A percentile compares a stretch with the other conserved stretches of the same genome.
Evolutionary conservation across 1,139 yeast genomes (phyloP).

Genomic region (Meyerozyma elateridarum): DNA sequence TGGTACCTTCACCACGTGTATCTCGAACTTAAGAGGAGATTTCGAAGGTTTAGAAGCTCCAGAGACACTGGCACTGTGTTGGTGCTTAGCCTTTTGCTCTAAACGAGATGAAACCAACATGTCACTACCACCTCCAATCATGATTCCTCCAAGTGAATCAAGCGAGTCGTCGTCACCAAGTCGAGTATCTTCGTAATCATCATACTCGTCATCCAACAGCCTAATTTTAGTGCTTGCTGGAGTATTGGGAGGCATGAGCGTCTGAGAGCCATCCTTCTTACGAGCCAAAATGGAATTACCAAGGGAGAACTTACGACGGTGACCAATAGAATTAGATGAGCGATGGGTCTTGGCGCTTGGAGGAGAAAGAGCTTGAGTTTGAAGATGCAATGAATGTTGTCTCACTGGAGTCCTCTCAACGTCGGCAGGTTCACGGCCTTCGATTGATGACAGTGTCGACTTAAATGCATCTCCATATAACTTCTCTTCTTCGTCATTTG

Average conservation of each 20-base stretch:
- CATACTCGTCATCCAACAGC: slow-evolving; percentile 31
- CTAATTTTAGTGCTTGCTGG: slow-evolving; percentile 46
- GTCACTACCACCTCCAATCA: slow-evolving; percentile 56
- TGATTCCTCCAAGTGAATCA: slow-evolving; percentile 51
- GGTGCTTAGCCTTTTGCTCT: slow-evolving; percentile 46
- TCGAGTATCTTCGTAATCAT: slow-evolving; percentile 23
- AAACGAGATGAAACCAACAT: slow-evolving; percentile 59
- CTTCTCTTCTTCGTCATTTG: slow-evolving; percentile 31
- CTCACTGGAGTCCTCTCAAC: slow-evolving; percentile 28
- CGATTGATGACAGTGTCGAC: slow-evolving; percentile 32
- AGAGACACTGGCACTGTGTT: slow-evolving; percentile 24
- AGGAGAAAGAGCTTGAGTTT: slow-evolving; percentile 26
- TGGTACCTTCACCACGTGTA: slow-evolving; percentile 90
- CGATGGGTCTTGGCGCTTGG: slow-evolving; percentile 21
- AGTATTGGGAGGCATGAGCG: slow-evolving; percentile 44
- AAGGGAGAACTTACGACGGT: slow-evolving; percentile 59
- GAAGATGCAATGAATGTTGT: slow-evolving; percentile 35
- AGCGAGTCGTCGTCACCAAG: slow-evolving; percentile 53
- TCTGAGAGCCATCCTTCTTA: slow-evolving; percentile 44
- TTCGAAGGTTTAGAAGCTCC: slow-evolving; percentile 20
- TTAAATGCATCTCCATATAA: slow-evolving; percentile 43
- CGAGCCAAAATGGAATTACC: slow-evolving; percentile 51
- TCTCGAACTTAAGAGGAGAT: slow-evolving; percentile 77
- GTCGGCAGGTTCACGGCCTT: slow-evolving; percentile 12
- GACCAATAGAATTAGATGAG: slow-evolving; percentile 32